Percentiles rank a stretch among this genome's conserved stretches.
These are phyloP conservation scores for Jasminum sambac DNA, from an alignment of 257 asterid genomes.

Conservation along the genomic window DNA sequence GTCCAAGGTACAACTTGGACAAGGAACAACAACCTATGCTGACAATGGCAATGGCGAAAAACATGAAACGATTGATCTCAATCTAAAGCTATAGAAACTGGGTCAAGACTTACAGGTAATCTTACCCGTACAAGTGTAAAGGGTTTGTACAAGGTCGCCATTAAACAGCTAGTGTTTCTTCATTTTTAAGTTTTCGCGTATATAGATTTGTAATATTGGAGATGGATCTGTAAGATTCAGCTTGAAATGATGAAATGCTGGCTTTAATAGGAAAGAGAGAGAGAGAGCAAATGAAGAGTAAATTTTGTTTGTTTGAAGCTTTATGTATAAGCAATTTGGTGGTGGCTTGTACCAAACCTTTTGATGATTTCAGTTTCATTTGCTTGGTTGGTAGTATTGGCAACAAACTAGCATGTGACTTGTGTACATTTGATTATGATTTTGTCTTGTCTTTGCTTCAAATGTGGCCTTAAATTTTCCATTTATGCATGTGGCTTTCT, in stretches of 20 bases:
- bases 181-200: neutral
- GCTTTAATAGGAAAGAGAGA: neutral
- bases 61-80: slow-evolving; percentile 66
- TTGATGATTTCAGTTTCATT: slow-evolving; percentile 6
- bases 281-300: neutral
- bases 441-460: neutral
- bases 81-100: slow-evolving; percentile 55
- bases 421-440: neutral
- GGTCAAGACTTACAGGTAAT: slow-evolving; percentile 5
- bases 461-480: neutral
- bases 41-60: slow-evolving; percentile 35
- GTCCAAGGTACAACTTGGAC: slow-evolving; percentile 30
- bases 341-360: slow-evolving; percentile 15
- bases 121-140: neutral
- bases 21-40: slow-evolving; percentile 24
- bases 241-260: slow-evolving; percentile 1
- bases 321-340: slow-evolving; percentile 11
- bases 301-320: neutral
- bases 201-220: neutral
- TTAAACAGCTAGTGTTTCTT: neutral
- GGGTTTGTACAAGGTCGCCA: neutral
- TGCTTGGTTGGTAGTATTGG: slow-evolving; percentile 16
- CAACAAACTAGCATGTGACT: slow-evolving; percentile 4
- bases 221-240: neutral
- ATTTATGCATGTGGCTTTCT: no score